These are phyloP conservation scores for Pseudopithomyces maydicus DNA, from an alignment of 2,329 filamentous ascomycete genomes.

Conservation along the genomic window DNA sequence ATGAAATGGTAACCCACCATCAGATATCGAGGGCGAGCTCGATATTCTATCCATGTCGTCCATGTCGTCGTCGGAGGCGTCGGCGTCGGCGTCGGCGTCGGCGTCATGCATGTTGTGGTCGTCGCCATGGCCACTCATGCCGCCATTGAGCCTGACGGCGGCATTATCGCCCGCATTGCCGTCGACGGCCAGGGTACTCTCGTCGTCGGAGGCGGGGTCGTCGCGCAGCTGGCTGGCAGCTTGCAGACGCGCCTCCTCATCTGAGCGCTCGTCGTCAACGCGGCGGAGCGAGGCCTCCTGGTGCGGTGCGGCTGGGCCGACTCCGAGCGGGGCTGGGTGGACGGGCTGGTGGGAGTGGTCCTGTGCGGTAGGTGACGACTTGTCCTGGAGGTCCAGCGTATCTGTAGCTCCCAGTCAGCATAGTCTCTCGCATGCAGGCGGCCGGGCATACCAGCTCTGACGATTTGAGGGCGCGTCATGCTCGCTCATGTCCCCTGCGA, in stretches of 20 bases:
- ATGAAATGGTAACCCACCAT: slow-evolving; percentile 73
- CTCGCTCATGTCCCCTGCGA: slow-evolving; percentile 40
- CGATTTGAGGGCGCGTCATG: slow-evolving; percentile 63
- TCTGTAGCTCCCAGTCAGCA: slow-evolving; percentile 59
- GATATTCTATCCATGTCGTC: slow-evolving; percentile 98
- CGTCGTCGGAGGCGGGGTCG: slow-evolving; percentile 65
- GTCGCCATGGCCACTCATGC: slow-evolving; percentile 41
- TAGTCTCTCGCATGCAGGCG: neutral
- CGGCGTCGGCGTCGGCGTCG: slow-evolving; percentile 65
- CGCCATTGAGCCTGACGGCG: slow-evolving; percentile 41
- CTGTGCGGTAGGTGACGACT: slow-evolving; percentile 79
- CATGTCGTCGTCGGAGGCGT: slow-evolving; percentile 69
- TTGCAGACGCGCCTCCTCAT: slow-evolving; percentile 72
- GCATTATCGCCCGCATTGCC: slow-evolving; percentile 33
- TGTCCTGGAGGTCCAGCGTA: slow-evolving; percentile 92
- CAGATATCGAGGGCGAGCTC: slow-evolving; percentile 97
- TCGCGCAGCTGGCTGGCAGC: slow-evolving; percentile 53
- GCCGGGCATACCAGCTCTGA: slow-evolving; percentile 57
- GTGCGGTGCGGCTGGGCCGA: slow-evolving; percentile 71
- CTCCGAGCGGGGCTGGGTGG: slow-evolving; percentile 57
- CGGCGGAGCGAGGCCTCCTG: slow-evolving; percentile 84
- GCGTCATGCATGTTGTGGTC: slow-evolving; percentile 55
- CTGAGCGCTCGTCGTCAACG: slow-evolving; percentile 73
- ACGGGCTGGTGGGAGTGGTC: slow-evolving; percentile 69
- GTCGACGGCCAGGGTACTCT: slow-evolving; percentile 39